phyloP scores from a whole-genome alignment of 1,139 yeast species.

The Candida albicans region DNA sequence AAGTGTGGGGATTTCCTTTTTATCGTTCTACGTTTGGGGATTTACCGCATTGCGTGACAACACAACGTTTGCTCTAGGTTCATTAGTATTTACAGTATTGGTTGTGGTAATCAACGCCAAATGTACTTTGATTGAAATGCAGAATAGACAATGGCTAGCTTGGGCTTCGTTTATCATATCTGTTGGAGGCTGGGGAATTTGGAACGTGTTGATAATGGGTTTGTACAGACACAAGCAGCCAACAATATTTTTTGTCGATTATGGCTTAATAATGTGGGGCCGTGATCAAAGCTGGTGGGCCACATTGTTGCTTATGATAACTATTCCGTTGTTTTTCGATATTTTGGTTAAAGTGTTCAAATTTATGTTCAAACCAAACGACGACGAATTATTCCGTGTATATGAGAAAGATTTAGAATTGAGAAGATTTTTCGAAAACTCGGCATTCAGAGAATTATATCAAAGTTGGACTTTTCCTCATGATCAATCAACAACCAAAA shows the following conservation, averaged over 20 bases:
- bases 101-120: constrained; percentile 74
- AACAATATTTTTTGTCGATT: constrained; percentile 69
- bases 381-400: constrained; percentile 75
- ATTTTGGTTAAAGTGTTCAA: constrained; percentile 58
- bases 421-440: constrained; percentile 69
- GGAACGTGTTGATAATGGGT: constrained; percentile 78
- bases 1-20: constrained; percentile 69
- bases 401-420: constrained; percentile 71
- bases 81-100: constrained; percentile 68
- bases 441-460: constrained; percentile 67
- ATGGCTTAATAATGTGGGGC: constrained; percentile 77
- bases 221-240: constrained; percentile 60
- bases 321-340: constrained; percentile 67
- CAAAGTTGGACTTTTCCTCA: constrained; percentile 78
- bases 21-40: constrained; percentile 70
- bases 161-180: constrained; percentile 71
- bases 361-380: constrained; percentile 61
- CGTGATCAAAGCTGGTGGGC: constrained; percentile 86
- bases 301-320: constrained; percentile 53
- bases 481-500: constrained; percentile 35
- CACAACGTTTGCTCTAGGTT: constrained; percentile 79
- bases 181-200: constrained; percentile 81
- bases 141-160: constrained; percentile 72
- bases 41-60: constrained; percentile 64
- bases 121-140: constrained; percentile 82